These are phyloP conservation scores for Kluyveromyces sp. DNA, from an alignment of 1,139 yeast genomes.

Conservation along the genomic window DNA sequence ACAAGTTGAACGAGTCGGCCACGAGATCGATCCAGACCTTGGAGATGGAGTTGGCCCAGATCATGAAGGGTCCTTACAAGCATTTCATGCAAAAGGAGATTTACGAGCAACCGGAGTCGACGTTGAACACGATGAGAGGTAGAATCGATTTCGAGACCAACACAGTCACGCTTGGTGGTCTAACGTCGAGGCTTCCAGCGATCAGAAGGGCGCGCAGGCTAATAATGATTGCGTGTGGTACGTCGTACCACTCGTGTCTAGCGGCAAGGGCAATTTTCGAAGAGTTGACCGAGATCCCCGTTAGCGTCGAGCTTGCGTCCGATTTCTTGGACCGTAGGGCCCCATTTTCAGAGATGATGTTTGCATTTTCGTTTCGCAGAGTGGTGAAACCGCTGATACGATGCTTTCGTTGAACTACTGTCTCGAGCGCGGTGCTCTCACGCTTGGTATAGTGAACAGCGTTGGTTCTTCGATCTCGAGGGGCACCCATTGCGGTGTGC, in stretches of 20 bases:
- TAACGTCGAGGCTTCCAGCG: conserved; percentile 75
- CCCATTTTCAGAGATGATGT: conserved; percentile 96
- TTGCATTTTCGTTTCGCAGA: conserved; percentile 94
- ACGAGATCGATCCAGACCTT: conserved; percentile 93
- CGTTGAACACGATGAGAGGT: conserved; percentile 98
- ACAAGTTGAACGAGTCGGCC: conserved; percentile 83
- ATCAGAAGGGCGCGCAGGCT: conserved; percentile 92
- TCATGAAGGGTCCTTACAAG: conserved; percentile 93
- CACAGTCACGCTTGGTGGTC: conserved; percentile 80
- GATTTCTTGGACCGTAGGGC: conserved; percentile 93
- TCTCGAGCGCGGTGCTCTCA: conserved; percentile 92
- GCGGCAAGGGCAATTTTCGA: conserved; percentile 96
- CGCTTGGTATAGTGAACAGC: conserved; percentile 90
- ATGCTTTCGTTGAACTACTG: conserved; percentile 94
- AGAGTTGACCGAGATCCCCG: conserved; percentile 94
- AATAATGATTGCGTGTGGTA: conserved; percentile 99
- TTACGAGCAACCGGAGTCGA: conserved; percentile 96
- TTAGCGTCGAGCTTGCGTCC: conserved; percentile 91
- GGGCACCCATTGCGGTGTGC: conserved; percentile 98
- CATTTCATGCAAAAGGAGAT: conserved; percentile 99
- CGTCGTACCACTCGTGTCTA: conserved; percentile 95
- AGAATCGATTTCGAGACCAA: conserved; percentile 86
- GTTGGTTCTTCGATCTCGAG: conserved; percentile 97
- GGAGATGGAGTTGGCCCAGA: conserved; percentile 94
- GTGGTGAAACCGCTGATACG: conserved; percentile 99